Evolutionary conservation across 352 stramenopile species (phyloP), one percentile per base, ranked within the genome.

Genomic region (Phytophthora litchii): DNA sequence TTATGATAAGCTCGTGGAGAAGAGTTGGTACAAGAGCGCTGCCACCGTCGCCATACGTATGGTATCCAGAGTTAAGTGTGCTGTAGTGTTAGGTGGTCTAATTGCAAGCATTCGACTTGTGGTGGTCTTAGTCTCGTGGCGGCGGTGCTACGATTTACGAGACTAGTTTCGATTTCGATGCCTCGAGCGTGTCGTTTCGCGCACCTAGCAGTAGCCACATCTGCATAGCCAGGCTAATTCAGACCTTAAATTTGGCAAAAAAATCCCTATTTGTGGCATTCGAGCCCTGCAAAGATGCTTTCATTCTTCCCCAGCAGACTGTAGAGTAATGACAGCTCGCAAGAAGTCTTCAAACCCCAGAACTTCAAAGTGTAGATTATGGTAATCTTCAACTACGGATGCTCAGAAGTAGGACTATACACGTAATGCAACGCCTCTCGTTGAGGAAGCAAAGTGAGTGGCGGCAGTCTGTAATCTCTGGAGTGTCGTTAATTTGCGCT

Each of bases 111-210:
- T 14, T 17, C 3, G 27, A 40, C 29, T 54, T 59, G 40, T 59
- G 51, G 51, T 51, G 51, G 19, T 44, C 47, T 35, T n/a, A 27
- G 23, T 27, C 23, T 5, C 23, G 23, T 5, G 23, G 23, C 32
- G 21, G 27, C 20, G 31, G 46, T 7, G 19, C 43, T 38, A 54
- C 32, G 20, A 45, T 32, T 43, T 25, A 16, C n/a, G n/a, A 40
- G 47, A 46, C 14, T 48, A 46, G 36, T 6, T 56, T 55, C 6
- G 23, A 40, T 43, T 56, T 47, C 49, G 36, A 56, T 56, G 49
- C 36, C 4, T 46, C 49, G 49, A 34, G 41, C 45, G 35, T 12
- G 29, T 55, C 32, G 48, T 46, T 55, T 55, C 35, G 48, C 34
- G 19, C 34, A 32, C 23, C 23, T 27, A 27, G 23, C 5, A 27